Evolutionary conservation across 176 grass and related monocot species (phyloP).

Genomic region (Carex parvula): DNA sequence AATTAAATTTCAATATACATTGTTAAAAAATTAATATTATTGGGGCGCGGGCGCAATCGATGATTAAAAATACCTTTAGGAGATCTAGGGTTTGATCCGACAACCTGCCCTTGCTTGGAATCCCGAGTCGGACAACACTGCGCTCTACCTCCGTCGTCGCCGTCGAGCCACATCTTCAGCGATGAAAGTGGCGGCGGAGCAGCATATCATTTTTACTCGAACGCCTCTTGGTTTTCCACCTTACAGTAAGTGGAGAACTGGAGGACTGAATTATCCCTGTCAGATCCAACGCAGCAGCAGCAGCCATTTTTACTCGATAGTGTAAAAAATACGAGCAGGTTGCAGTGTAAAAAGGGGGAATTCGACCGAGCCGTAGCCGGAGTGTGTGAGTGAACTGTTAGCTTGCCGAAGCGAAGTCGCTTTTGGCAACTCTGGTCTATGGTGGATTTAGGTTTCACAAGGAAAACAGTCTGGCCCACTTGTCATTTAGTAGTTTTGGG

Average conservation of each 20-base stretch:
- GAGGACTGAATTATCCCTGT: neutral
- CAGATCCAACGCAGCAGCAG: neutral
- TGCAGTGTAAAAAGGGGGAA: neutral
- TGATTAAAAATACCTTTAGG: slow-evolving; percentile 42
- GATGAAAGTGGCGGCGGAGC: slow-evolving; percentile 25
- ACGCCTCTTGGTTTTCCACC: neutral
- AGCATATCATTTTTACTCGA: neutral
- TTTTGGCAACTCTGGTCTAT: too few species aligned
- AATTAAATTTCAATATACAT: too few species aligned
- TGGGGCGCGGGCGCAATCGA: neutral
- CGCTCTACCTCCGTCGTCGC: slow-evolving; percentile 30
- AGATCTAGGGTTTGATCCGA: slow-evolving; percentile 87
- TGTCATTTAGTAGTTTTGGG: neutral
- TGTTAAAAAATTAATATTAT: too few species aligned
- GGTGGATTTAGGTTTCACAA: too few species aligned
- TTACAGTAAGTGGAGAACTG: neutral
- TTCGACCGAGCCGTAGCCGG: neutral
- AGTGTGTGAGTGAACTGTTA: neutral
- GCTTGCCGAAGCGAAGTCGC: too few species aligned
- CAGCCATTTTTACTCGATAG: neutral
- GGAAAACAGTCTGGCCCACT: neutral
- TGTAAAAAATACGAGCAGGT: neutral
- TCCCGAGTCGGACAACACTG: slow-evolving; percentile 61
- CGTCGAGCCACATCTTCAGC: slow-evolving; percentile 12
- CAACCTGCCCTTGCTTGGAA: slow-evolving; percentile 93